These are phyloP conservation scores for Ophiostoma himal-ulmi DNA, from an alignment of 2,329 filamentous ascomycete genomes.

Conservation along the genomic window DNA sequence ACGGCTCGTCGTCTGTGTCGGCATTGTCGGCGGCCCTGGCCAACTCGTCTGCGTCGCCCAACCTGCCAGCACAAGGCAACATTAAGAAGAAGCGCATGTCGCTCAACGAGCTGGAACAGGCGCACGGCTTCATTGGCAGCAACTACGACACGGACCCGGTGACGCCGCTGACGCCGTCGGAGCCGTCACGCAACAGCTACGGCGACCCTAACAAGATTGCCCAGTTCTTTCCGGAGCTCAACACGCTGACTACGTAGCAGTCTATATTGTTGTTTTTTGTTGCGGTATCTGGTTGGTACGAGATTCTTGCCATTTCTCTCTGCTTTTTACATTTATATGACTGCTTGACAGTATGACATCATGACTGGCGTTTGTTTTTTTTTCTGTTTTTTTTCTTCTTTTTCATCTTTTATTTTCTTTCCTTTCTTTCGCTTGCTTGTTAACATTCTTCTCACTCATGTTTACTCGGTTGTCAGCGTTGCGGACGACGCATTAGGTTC, in stretches of 20 bases:
- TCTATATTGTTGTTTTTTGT: neutral
- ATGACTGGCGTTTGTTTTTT: conserved; percentile 2
- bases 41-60: conserved; percentile 25
- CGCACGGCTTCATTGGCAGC: conserved; percentile 2
- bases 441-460: neutral
- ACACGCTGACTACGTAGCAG: conserved; percentile 25
- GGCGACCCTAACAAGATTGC: conserved; percentile 39
- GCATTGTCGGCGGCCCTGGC: conserved; percentile 3
- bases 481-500: neutral
- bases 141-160: conserved; percentile 24
- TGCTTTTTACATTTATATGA: neutral
- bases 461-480: neutral
- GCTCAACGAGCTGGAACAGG: conserved; percentile 30
- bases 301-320: neutral
- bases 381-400: neutral
- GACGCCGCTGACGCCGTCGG: conserved; percentile 29
- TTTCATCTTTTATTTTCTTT: neutral
- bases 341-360: conserved; percentile 4
- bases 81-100: conserved; percentile 39
- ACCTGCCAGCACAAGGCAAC: conserved; percentile 33
- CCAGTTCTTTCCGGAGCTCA: conserved; percentile 36
- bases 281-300: neutral
- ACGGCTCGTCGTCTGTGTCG: neutral
- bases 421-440: neutral
- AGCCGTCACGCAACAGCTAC: conserved; percentile 32